Percentiles rank a stretch among this genome's conserved stretches.
Evolutionary conservation across 2,329 filamentous ascomycete genomes (phyloP).

Genomic region (Zymoseptoria tritici): DNA sequence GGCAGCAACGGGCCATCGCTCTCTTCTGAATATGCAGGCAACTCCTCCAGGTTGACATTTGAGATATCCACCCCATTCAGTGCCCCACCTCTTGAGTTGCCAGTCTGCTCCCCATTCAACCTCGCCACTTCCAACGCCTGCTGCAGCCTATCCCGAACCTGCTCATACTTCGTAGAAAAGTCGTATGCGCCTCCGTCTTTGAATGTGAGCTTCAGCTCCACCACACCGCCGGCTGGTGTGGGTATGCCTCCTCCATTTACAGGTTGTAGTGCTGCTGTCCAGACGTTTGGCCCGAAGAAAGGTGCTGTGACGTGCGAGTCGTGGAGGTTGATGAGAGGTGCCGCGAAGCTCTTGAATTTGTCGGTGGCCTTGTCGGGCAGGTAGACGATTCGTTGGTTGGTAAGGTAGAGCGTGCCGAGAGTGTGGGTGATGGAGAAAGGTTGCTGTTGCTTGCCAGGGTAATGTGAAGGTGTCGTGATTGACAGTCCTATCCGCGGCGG

Average conservation of each 20-base stretch:
- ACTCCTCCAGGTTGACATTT: conserved; percentile 70
- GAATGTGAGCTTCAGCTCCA: conserved; percentile 82
- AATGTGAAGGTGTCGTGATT: conserved; percentile 47
- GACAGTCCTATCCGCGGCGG: conserved; percentile 71
- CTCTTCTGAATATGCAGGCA: conserved; percentile 75
- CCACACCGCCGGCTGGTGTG: conserved; percentile 56
- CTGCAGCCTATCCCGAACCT: conserved; percentile 73
- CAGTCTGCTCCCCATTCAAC: conserved; percentile 16
- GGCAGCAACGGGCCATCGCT: conserved; percentile 34
- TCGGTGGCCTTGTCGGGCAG: conserved; percentile 63
- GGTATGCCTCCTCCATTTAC: conserved; percentile 79
- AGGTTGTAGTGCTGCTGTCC: conserved; percentile 72
- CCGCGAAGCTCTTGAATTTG: conserved; percentile 77
- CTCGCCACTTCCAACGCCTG: conserved; percentile 71
- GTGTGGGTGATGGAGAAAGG: conserved; percentile 25
- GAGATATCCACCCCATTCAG: conserved; percentile 46
- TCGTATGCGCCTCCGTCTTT: conserved; percentile 93
- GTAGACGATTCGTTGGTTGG: conserved; percentile 65
- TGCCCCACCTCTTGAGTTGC: conserved; percentile 28
- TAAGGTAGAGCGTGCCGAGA: conserved; percentile 21
- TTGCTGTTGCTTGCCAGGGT: conserved; percentile 53
- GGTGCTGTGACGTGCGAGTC: conserved; percentile 82
- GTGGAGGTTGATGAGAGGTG: conserved; percentile 77
- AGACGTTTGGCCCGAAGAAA: conserved; percentile 89
- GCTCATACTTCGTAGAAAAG: conserved; percentile 74